phyloP scores from a whole-genome alignment of 306 rosid genomes.

The Senna siamea region DNA sequence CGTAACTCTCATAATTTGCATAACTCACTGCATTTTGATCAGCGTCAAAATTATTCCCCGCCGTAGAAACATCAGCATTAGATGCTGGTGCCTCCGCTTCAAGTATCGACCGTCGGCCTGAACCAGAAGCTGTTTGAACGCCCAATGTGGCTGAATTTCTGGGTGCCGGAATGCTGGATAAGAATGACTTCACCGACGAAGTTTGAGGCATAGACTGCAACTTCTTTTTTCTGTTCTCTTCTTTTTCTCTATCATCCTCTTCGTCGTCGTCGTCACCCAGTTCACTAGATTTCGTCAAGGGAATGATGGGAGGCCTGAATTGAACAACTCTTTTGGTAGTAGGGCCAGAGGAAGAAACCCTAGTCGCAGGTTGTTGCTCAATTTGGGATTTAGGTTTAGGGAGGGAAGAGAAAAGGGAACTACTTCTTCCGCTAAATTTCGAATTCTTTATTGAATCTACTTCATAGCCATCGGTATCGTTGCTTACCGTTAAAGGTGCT shows the following conservation, averaged over 20 bases:
- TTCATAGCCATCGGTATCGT: not conserved
- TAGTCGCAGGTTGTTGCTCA: slow-evolving; percentile 32
- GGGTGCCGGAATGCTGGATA: slow-evolving; percentile 83
- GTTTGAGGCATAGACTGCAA: slow-evolving; percentile 49
- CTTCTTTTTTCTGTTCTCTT: slow-evolving; percentile 48
- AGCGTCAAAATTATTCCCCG: slow-evolving; percentile 21
- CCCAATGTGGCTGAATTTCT: slow-evolving; percentile 70
- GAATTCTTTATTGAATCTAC: not conserved
- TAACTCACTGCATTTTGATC: slow-evolving; percentile 43
- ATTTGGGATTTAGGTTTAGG: slow-evolving; percentile 65
- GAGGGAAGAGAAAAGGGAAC: slow-evolving; percentile 37
- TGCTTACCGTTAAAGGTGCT: not conserved
- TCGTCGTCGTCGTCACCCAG: slow-evolving; percentile 42
- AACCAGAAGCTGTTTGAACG: slow-evolving; percentile 53
- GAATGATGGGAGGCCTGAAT: slow-evolving; percentile 71
- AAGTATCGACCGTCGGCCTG: slow-evolving; percentile 69
- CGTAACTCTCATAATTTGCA: slow-evolving; percentile 39
- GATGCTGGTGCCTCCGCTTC: slow-evolving; percentile 46
- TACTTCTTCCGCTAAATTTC: not conserved
- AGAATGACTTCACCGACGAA: slow-evolving; percentile 63
- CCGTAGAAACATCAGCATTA: slow-evolving; percentile 32
- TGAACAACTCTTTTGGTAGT: slow-evolving; percentile 64
- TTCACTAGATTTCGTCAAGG: slow-evolving; percentile 44
- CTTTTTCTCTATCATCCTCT: slow-evolving; percentile 51
- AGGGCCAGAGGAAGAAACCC: slow-evolving; percentile 41